phyloP scores from a whole-genome alignment of 495 filamentous ascomycete species.

The Filosporella fistucella region DNA sequence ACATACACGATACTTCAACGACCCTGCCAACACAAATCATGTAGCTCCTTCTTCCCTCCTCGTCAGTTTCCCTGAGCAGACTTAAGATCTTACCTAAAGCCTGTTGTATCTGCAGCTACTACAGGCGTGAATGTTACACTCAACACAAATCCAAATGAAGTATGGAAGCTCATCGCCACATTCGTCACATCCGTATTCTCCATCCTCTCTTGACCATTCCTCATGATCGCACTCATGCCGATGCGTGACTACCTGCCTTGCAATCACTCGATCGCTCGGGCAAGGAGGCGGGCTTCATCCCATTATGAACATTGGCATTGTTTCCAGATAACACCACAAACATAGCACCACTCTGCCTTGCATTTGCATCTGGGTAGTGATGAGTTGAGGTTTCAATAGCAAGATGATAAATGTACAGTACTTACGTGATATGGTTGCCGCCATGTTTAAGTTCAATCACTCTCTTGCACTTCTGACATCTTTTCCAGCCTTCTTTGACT shows the following conservation, averaged over 20 bases:
- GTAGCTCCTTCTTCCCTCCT: no score
- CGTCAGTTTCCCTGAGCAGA: no score
- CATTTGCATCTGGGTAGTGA: neutral
- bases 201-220: neutral
- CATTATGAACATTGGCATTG: neutral
- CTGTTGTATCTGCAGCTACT: neutral
- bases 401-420: neutral
- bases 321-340: neutral
- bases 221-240: neutral
- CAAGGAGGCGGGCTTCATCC: neutral
- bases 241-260: neutral
- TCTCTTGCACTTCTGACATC: neutral
- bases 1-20: no score
- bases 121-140: neutral
- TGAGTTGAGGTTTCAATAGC: neutral
- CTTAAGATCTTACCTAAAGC: no score
- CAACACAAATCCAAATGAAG: neutral
- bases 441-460: neutral
- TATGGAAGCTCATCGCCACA: neutral
- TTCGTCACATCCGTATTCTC: neutral
- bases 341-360: neutral
- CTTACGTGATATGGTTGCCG: neutral
- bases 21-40: no score
- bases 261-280: neutral
- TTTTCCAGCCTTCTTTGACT: neutral